Percentiles rank a stretch among this genome's conserved stretches.
Conservation (phyloP, 306 rosid genomes). For the Trifolium fragiferum region DNA sequence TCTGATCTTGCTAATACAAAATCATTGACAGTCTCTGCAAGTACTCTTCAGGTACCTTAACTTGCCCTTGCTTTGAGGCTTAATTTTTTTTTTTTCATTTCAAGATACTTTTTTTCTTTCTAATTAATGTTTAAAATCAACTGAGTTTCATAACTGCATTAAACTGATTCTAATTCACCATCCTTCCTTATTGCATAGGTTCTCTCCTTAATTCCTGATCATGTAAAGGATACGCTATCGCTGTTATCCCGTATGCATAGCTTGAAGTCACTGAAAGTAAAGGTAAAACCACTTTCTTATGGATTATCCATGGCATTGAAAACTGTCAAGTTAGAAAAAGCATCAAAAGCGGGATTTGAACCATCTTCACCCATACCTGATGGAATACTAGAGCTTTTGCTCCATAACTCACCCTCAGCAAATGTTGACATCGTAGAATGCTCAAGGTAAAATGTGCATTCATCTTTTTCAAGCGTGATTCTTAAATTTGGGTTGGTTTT, state of each 20-base stretch:
- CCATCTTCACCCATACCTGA: too few species aligned
- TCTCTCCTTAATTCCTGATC: constrained; percentile 33
- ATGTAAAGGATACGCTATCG: constrained; percentile 17
- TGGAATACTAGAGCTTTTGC: too few species aligned
- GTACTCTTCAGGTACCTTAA: constrained; percentile 8
- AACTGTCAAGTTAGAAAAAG: neutral
- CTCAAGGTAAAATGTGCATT: too few species aligned
- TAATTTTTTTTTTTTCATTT: neutral
- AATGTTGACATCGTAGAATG: too few species aligned
- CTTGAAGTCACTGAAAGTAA: constrained; percentile 17
- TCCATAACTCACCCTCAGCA: too few species aligned
- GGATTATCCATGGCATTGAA: neutral
- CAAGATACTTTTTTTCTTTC: neutral
- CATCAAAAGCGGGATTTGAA: too few species aligned
- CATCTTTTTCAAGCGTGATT: too few species aligned
- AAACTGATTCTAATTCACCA: neutral
- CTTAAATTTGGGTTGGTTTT: too few species aligned
- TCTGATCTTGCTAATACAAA: neutral
- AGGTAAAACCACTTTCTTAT: neutral
- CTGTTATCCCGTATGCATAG: neutral
- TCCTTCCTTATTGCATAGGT: constrained; percentile 17
- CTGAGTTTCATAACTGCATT: neutral
- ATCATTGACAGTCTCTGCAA: constrained; percentile 6
- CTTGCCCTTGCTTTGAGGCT: neutral
- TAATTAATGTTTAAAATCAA: neutral